Base-by-base conservation (phyloP, 306 rosid genomes). In the Trifolium fragiferum region DNA sequence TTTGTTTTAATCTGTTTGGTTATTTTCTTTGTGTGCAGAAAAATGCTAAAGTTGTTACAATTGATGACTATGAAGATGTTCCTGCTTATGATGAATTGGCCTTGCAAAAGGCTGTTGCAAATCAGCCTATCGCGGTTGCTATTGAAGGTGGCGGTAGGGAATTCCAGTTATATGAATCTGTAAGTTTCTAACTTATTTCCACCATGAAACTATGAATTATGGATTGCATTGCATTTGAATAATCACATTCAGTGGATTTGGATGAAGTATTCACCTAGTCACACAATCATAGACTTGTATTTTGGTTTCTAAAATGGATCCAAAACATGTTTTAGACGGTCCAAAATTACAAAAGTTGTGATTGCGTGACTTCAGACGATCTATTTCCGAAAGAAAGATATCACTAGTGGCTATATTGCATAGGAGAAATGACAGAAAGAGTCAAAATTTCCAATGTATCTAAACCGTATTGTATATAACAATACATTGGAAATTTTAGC, bases 111-210 rank as follows among this genome's bases (percentile, higher is more conserved):
- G 98, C 99, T 4, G 89, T 86, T 54, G 86, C 98, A 10, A 82
- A 80, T 70, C 99, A 95, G 80, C 96, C 94, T 0, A 71, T 95
- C 4, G 80, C 86, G 1, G 84, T 95, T 33, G 96, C 99, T 62
- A 77, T 95, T 76, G 99, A 95, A 90, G 99, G 86, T 66, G 98
- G 96, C 3, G 99, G 99, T 82, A 84, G 93, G 90, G 91, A 62
- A 62, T 95, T 92, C 83, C 99, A 95, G 84, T 80, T 95, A 14
- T 95, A 95, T 78, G 18, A 8, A 1, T 87, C 87, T 16, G 99
- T 90, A 90, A 79, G 88, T 80, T 66, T 59, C 58, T 62, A 3
- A 12, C 2, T 62, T 19, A 9, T n/a, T 5, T 77, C 32, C 16
- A 20, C 18, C 15, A 6, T 8, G 10, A 16, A 18, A 2, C 10